phyloP scores from a whole-genome alignment of 1,284 basidiomycete species.

The Pascua sp. region DNA sequence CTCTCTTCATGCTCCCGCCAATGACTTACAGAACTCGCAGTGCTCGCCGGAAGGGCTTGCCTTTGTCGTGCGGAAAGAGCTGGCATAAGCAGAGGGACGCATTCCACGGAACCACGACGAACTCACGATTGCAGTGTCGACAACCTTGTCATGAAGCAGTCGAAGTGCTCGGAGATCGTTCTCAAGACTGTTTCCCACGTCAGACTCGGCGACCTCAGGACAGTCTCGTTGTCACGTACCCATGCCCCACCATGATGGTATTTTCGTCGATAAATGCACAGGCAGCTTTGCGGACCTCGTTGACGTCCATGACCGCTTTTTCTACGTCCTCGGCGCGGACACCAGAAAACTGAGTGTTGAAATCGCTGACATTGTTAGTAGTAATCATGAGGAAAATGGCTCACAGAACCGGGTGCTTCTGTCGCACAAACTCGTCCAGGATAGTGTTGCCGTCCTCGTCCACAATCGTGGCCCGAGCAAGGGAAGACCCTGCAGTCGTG shows the following conservation, averaged over 20 bases:
- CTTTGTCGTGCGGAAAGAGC: slow-evolving; percentile 76
- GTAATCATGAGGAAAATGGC: slow-evolving; percentile 22
- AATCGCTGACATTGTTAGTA: slow-evolving; percentile 59
- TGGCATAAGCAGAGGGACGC: slow-evolving; percentile 13
- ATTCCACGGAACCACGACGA: no score
- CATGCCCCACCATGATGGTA: slow-evolving; percentile 73
- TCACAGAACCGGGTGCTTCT: slow-evolving; percentile 74
- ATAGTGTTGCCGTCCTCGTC: slow-evolving; percentile 67
- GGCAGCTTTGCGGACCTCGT: slow-evolving; percentile 63
- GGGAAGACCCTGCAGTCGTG: slow-evolving; percentile 78
- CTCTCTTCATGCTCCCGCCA: background rate
- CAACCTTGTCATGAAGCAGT: slow-evolving; percentile 71
- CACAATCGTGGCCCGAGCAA: slow-evolving; percentile 81
- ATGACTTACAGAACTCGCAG: slow-evolving; percentile 68
- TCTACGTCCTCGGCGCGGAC: slow-evolving; percentile 62
- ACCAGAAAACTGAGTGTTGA: slow-evolving; percentile 82
- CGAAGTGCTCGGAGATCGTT: slow-evolving; percentile 85
- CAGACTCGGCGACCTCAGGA: background rate
- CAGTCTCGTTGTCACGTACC: slow-evolving; percentile 31
- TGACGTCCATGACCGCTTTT: slow-evolving; percentile 62
- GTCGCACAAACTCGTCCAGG: slow-evolving; percentile 76
- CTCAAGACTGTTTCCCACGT: slow-evolving; percentile 56
- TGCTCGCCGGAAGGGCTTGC: slow-evolving; percentile 71
- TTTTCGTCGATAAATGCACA: slow-evolving; percentile 66
- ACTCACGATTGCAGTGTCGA: slow-evolving; percentile 69